Conservation (phyloP, 2,329 filamentous ascomycete genomes). For the Alternaria hordeiaustralica region DNA sequence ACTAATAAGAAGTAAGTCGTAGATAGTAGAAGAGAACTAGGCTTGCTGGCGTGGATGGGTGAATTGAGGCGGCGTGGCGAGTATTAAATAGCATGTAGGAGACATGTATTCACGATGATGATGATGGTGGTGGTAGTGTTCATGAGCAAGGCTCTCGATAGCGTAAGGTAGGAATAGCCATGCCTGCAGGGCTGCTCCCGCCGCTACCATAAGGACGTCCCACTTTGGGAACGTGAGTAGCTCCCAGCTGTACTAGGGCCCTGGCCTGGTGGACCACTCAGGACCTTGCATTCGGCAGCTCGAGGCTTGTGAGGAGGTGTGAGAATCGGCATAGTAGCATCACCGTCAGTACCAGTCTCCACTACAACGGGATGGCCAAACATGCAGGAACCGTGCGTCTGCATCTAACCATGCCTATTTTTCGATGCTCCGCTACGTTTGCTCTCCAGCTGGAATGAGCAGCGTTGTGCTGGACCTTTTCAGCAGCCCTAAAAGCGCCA, state of each 20-base stretch:
- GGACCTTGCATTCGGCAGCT: conserved; percentile 37
- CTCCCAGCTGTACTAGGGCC: conserved; percentile 44
- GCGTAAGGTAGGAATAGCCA: conserved; percentile 20
- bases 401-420: conserved; percentile 29
- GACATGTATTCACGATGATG: conserved; percentile 34
- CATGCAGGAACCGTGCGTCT: conserved; percentile 35
- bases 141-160: conserved; percentile 35
- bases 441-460: conserved; percentile 39
- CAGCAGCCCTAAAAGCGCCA: conserved; percentile 40
- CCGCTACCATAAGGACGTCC: conserved; percentile 45
- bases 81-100: conserved; percentile 44
- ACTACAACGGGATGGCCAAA: conserved; percentile 17
- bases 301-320: conserved; percentile 36
- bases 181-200: conserved; percentile 46
- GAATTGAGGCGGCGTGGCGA: conserved; percentile 38
- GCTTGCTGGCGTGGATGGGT: conserved; percentile 27
- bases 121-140: conserved; percentile 18
- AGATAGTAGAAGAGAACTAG: conserved; percentile 18
- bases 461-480: conserved; percentile 35
- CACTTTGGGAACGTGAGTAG: conserved; percentile 45
- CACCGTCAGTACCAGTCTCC: conserved; percentile 20
- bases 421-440: conserved; percentile 33
- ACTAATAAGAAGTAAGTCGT: conserved; percentile 4
- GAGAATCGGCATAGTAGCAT: conserved; percentile 34
- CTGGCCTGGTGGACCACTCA: conserved; percentile 37